Evolutionary conservation across 2,329 filamentous ascomycete genomes (phyloP).

Genomic region (Periconia sp.): DNA sequence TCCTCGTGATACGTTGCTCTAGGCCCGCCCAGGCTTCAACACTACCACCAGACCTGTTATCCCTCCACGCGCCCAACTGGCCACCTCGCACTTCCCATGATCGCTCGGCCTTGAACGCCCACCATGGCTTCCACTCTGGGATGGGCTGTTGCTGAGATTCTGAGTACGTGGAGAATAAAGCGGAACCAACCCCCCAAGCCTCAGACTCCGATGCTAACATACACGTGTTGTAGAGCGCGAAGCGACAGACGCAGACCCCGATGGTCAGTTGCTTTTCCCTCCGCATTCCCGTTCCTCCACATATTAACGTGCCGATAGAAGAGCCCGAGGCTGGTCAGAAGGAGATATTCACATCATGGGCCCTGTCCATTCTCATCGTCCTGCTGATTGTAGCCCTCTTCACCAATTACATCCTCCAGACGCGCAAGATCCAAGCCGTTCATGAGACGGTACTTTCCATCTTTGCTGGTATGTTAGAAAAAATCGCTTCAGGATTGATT

Average conservation of each 20-base stretch:
- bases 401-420: constrained; percentile 94
- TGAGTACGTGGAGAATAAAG: constrained; percentile 36
- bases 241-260: constrained; percentile 50
- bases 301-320: constrained; percentile 52
- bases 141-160: constrained; percentile 41
- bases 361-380: constrained; percentile 93
- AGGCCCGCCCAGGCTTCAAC: background rate
- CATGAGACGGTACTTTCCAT: constrained; percentile 99
- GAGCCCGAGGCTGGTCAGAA: constrained; percentile 82
- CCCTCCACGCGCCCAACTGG: constrained; percentile 10
- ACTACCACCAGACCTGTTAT: constrained; percentile 11
- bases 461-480: constrained; percentile 71
- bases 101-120: constrained; percentile 23
- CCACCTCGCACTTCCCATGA: constrained; percentile 28
- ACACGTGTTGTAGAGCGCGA: constrained; percentile 43
- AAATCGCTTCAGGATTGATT: constrained; percentile 5
- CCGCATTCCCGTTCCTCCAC: constrained; percentile 10
- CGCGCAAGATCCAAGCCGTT: constrained; percentile 94
- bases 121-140: constrained; percentile 43
- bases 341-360: constrained; percentile 95
- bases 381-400: constrained; percentile 93
- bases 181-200: constrained; percentile 2
- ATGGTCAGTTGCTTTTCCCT: constrained; percentile 38
- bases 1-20: constrained; percentile 3
- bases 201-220: constrained; percentile 10